Conservation (phyloP, 2,329 filamentous ascomycete species). For the Boeremia exigua region DNA sequence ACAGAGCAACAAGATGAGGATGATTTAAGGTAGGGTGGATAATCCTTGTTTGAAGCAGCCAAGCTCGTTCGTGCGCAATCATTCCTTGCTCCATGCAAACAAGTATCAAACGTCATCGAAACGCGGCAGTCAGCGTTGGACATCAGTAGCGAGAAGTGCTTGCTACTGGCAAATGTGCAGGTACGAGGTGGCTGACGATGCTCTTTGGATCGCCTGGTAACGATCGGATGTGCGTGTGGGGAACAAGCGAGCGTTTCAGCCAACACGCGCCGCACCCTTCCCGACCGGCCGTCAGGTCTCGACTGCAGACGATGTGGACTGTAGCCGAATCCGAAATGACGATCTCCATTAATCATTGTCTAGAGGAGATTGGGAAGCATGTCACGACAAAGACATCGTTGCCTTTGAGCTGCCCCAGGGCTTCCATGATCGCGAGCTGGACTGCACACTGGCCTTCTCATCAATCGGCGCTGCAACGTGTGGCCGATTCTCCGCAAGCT, state of each 20-base stretch:
- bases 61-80: slow-evolving; percentile 1
- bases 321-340: slow-evolving; percentile 1
- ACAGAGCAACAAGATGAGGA: slow-evolving; percentile 11
- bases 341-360: not conserved
- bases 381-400: not conserved
- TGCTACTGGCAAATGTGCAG: not conserved
- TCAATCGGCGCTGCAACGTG: not conserved
- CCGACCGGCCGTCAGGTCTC: slow-evolving; percentile 4
- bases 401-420: not conserved
- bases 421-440: not conserved
- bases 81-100: not conserved
- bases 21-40: slow-evolving; percentile 17
- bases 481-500: slow-evolving; percentile 20
- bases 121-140: not conserved
- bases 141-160: not conserved
- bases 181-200: not conserved
- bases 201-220: not conserved
- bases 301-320: not conserved
- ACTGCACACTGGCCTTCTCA: not conserved
- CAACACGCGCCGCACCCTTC: slow-evolving; percentile 11
- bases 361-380: not conserved
- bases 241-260: slow-evolving; percentile 13
- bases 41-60: slow-evolving; percentile 9
- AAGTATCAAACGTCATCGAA: not conserved
- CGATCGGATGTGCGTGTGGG: slow-evolving; percentile 11